Evolutionary conservation across 2,329 filamentous ascomycete species (phyloP), one percentile per base, ranked within the genome.

Genomic region (Alternaria sp.): DNA sequence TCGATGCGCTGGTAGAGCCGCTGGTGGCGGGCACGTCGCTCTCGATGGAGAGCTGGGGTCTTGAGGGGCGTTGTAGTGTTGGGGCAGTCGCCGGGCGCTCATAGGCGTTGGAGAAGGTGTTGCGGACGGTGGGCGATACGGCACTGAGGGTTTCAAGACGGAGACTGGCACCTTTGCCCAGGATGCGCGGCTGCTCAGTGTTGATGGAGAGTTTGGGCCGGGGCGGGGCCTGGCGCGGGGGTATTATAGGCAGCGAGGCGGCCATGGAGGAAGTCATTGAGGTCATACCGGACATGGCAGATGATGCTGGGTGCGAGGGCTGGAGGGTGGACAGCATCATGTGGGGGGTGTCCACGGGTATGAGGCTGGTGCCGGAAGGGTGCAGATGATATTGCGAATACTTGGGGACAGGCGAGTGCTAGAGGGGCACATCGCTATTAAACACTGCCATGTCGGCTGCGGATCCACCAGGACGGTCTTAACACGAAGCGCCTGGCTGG

Each of bases 71-170:
- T 66, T 66, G 75, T 57, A 30, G 56, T 49, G 73, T 57, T 44
- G 73, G 61, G 32, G 69, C 60, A 45, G 75, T 62, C 13, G 77
- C 72, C 19, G 80, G 76, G 57, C 81, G 77, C 58, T 87, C 83
- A 69, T 87, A 88, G 54, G 86, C 84, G 77, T 90, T 90, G 69
- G 81, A 84, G 73, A 88, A 88, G 55, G 88, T 90, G 76, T 89
- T 90, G 70, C 85, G 82, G 45, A 84, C 80, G 2, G 88, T 90
- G 11, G 88, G 88, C 8, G 88, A 89, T 28, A 84, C 83, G n/a
- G 85, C 81, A 54, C 84, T 85, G 21, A 87, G 79, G 3, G 84
- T 84, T 47, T 85, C 82, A 51, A 87, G 80, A 13, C 85, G 83
- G 49, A 88, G 77, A 58, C 83, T 84, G 23, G 84, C 83, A 40